Percentiles rank a stretch among this genome's conserved stretches.
Evolutionary conservation across 129 eudicot species (phyloP).

Genomic region (Escallonia rubra): DNA sequence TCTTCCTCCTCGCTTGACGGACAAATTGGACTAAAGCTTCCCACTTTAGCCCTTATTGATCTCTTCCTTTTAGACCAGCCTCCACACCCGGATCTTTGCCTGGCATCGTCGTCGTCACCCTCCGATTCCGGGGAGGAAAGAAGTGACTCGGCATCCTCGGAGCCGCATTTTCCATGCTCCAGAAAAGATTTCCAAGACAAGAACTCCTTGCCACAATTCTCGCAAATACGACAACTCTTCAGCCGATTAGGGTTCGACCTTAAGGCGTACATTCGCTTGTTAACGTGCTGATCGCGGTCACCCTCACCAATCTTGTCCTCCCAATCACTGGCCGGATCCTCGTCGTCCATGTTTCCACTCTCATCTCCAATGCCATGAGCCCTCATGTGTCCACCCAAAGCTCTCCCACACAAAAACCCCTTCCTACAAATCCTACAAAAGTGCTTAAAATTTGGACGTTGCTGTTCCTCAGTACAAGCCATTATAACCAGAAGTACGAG

Average conservation of each 20-base stretch:
- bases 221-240: conserved; percentile 56
- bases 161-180: conserved; percentile 81
- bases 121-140: conserved; percentile 52
- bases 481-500: conserved; percentile 9
- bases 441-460: conserved; percentile 52
- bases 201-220: conserved; percentile 84
- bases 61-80: conserved; percentile 80
- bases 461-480: conserved; percentile 59
- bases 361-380: conserved; percentile 92
- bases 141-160: conserved; percentile 64
- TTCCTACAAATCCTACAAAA: conserved; percentile 81
- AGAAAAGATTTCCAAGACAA: conserved; percentile 89
- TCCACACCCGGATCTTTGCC: conserved; percentile 32
- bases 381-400: conserved; percentile 91
- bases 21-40: conserved; percentile 32
- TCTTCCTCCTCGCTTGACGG: conserved; percentile 71
- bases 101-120: conserved; percentile 44
- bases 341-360: conserved; percentile 53
- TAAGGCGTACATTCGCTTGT: conserved; percentile 64
- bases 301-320: conserved; percentile 39
- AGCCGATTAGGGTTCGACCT: conserved; percentile 86
- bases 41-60: conserved; percentile 65
- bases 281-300: conserved; percentile 23
- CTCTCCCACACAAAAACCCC: conserved; percentile 97
- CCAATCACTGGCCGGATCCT: conserved; percentile 68